Base-by-base conservation (phyloP, 2,329 filamentous ascomycete genomes). In the Tolypocladium pustulatum region DNA sequence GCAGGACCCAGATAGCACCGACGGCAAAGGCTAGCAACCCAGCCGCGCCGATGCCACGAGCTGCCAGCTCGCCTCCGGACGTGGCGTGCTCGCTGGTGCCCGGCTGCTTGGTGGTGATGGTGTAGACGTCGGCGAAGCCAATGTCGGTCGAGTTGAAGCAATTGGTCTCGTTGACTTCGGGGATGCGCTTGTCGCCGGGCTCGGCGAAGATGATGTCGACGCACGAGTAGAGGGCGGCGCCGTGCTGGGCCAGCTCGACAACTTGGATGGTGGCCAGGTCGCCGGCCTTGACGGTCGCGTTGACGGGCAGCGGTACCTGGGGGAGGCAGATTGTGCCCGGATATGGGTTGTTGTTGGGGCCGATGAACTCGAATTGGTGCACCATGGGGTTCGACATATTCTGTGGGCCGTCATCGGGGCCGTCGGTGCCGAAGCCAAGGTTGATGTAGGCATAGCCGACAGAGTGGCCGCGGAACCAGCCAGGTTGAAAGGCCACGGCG, bases 191-290 rank as follows among this genome's bases (percentile, higher is more conserved):
- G 69, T 96, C 88, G 66, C 84, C 76, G 30, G 89, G 89, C 1
- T 91, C 89, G 54, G 87, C 90, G 66, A 97, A 95, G 54, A 88
- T 93, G 67, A 97, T 95, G 69, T 97, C 93, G 65, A 95, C 92
- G 70, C 94, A 97, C 91, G 89, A 91, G 69, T 87, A 96, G 43
- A 97, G 73, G 6, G 89, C 81, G 1, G 90, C 92, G 3, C 92
- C 92, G 68, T 96, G 91, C 60, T 90, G 77, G 17, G 92, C 92
- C 9, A 84, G 75, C 77, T 96, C 90, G 32, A 97, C 86, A 3
- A 96, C 74, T 70, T 97, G 92, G 59, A 97, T 94, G 0, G 92
- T 96, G 30, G 91, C 91, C 69, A 89, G 86, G 75, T 96, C 89
- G n/a, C 94, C 94, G 0, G 86, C 76, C 55, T 89, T 85, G 54